Percentiles rank a stretch among this genome's conserved stretches.
Conservation (phyloP, 1,284 basidiomycete species). For the Phellinidium pouzarii region DNA sequence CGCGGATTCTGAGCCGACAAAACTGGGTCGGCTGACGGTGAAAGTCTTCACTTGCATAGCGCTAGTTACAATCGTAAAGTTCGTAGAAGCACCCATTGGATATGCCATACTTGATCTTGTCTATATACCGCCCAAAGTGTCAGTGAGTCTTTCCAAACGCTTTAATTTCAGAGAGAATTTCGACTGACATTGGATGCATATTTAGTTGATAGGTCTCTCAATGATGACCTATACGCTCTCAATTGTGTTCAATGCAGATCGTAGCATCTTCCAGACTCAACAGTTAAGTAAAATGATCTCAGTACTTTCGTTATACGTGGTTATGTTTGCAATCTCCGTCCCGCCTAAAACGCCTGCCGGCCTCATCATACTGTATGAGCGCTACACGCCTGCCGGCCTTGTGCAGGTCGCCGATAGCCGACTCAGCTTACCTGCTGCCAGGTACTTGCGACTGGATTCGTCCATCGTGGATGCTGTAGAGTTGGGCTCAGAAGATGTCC, state of each 20-base stretch:
- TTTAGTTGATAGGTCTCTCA: constrained; percentile 1
- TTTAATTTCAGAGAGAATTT: not conserved
- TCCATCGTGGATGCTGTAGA: constrained; percentile 1
- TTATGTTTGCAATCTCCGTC: constrained; percentile 6
- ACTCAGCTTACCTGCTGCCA: not conserved
- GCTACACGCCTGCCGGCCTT: constrained; percentile 4
- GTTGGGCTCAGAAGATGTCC: not conserved
- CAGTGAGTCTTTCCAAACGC: not conserved
- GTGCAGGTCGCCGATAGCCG: constrained; percentile 8
- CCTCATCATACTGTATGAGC: constrained; percentile 9
- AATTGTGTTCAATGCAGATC: not conserved
- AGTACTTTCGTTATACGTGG: constrained; percentile 5
- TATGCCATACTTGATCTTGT: not conserved
- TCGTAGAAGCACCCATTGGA: constrained; percentile 6
- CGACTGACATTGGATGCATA: not conserved
- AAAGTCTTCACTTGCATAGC: constrained; percentile 7
- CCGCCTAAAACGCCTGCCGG: constrained; percentile 7
- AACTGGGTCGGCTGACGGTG: not conserved
- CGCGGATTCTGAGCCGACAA: constrained; percentile 8
- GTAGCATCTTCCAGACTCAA: not conserved
- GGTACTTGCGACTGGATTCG: constrained; percentile 9
- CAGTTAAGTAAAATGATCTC: constrained; percentile 4
- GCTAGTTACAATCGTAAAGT: constrained; percentile 1
- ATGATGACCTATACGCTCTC: constrained; percentile 8
- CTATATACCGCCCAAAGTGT: constrained; percentile 1